Conservation (phyloP, 345 rosid species). For the Corchorus olitorius region DNA sequence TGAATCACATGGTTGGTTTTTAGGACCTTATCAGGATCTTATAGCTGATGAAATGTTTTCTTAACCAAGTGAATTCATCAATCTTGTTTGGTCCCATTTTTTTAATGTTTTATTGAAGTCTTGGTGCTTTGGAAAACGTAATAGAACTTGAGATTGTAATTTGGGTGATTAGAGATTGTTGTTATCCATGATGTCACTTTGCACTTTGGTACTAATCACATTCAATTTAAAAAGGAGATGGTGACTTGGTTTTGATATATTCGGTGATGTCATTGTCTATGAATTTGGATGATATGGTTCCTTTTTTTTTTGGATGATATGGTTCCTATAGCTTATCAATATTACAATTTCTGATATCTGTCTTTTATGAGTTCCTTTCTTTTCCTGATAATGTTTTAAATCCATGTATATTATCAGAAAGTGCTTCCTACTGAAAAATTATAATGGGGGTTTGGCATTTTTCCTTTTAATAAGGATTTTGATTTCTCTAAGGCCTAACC, state of each 20-base stretch:
- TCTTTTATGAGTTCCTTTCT: too few species aligned
- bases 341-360: not conserved
- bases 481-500: not conserved
- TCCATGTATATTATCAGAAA: not conserved
- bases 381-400: too few species aligned
- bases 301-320: too few species aligned
- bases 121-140: constrained; percentile 11
- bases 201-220: not conserved
- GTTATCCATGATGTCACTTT: not conserved
- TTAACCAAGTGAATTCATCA: constrained; percentile 9
- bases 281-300: constrained; percentile 15
- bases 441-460: not conserved
- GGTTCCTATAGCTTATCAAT: constrained; percentile 25
- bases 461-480: not conserved
- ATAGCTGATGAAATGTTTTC: constrained; percentile 13
- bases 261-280: constrained; percentile 9
- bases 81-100: not conserved
- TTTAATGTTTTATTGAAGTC: too few species aligned
- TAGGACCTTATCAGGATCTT: constrained; percentile 22
- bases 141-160: not conserved
- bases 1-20: constrained; percentile 19
- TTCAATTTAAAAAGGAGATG: not conserved
- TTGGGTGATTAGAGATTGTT: not conserved
- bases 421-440: not conserved
- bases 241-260: not conserved